phyloP scores from a whole-genome alignment of 495 filamentous ascomycete species.

The Podospora pseudoanserina region DNA sequence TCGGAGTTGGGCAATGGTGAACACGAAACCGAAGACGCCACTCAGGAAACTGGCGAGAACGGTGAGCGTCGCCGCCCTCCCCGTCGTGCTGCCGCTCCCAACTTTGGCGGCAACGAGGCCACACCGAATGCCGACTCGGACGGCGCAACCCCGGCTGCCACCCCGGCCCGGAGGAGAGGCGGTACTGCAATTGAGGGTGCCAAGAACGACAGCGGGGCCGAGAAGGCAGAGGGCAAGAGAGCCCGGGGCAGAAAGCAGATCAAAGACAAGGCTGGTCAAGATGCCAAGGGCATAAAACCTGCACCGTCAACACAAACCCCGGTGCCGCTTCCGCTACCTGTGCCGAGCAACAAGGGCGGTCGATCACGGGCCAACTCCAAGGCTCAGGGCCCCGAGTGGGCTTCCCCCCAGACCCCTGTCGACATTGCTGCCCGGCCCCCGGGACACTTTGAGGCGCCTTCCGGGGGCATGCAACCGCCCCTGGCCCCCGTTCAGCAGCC shows the following conservation, averaged over 20 bases:
- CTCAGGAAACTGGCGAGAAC: constrained; percentile 49
- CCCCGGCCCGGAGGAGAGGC: constrained; percentile 51
- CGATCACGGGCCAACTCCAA: constrained; percentile 47
- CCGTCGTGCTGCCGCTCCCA: constrained; percentile 52
- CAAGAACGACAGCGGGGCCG: constrained; percentile 50
- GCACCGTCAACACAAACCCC: constrained; percentile 31
- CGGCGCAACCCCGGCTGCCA: constrained; percentile 45
- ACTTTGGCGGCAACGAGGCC: constrained; percentile 43
- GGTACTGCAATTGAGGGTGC: constrained; percentile 26
- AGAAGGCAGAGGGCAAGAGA: constrained; percentile 52
- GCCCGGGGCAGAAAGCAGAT: constrained; percentile 43
- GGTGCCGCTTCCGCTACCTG: constrained; percentile 39
- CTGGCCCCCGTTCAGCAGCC: constrained; percentile 33
- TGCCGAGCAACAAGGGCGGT: constrained; percentile 31
- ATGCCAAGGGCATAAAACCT: constrained; percentile 29
- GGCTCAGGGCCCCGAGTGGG: constrained; percentile 39
- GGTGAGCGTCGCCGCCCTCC: constrained; percentile 48
- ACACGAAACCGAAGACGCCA: constrained; percentile 49
- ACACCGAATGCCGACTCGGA: constrained; percentile 53
- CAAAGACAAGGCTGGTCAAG: constrained; percentile 42
- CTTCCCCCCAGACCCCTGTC: constrained; percentile 30
- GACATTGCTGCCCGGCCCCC: constrained; percentile 30
- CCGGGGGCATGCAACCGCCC: constrained; percentile 39
- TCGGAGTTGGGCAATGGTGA: constrained; percentile 64
- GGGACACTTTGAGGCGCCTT: constrained; percentile 36